Base-by-base conservation (phyloP, 1,284 basidiomycete genomes). In the Coniophora puteana region DNA sequence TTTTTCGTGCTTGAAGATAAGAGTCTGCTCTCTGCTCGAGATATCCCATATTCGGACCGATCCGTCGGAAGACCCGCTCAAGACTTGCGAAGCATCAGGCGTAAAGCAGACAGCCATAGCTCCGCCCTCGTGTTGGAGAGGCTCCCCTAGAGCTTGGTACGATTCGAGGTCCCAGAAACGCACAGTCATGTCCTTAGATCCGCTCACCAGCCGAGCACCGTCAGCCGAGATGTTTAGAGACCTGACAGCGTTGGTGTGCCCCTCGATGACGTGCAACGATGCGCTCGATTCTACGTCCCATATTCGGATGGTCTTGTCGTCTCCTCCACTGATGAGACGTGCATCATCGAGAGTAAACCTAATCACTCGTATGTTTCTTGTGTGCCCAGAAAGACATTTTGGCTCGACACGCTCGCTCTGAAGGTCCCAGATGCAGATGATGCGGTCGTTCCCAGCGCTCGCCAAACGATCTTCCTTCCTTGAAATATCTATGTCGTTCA, bases 401-500 rank as follows among this genome's bases (percentile, higher is more conserved):
- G 23, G 13, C 18, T 20, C n/a, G n/a, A n/a, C n/a, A n/a, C n/a
- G n/a, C n/a, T n/a, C n/a, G n/a, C n/a, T n/a, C n/a, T n/a, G n/a
- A n/a, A 18, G 14, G 29, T 31, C 29, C 29, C 29, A 31, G n/a
- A 31, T n/a, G 29, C 29, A 31, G 6, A 31, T 14, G 14, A 8
- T 31, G 29, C n/a, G 8, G 7, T 31, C 29, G 41, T 52, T 52
- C 18, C 61, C 55, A 4, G 56, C 57, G 46, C 56, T 61, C 31
- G 54, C 57, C 14, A 31, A 14, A n/a, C 14, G 44, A 63, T 55
- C 33, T 58, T 53, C 48, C 50, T 53, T 21, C 58, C 61, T 16
- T 59, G 57, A 22, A 58, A 59, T 40, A 61, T 52, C 23, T 51
- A 63, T 11, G 53, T 45, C 41, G 34, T 52, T 48, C 12, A 62